Evolutionary conservation across 768 basidiomycete genomes (phyloP), one percentile per base, ranked within the genome.

Genomic region (Trametopsis cervina): DNA sequence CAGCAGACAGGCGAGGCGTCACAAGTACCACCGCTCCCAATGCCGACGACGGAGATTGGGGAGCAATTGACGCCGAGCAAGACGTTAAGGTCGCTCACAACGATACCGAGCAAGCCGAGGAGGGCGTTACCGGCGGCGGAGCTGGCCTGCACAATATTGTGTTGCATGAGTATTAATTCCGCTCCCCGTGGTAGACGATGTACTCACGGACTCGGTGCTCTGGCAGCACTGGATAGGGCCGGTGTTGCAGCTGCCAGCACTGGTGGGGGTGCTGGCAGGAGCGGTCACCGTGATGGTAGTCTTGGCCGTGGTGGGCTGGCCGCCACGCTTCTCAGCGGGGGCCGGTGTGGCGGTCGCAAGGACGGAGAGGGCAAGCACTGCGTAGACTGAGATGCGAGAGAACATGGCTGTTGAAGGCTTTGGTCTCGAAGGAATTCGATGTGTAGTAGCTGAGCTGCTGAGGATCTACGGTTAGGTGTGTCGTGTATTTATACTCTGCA

Each of bases 1-100:
- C 60, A 61, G 54, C 60, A 61, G 40, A 61, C 54, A 21, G 53
- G 33, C 1, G 26, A 5, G 11, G 40, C 21, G 7, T 21, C 18
- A 52, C 59, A 60, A 9, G 21, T 18, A 12, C 13, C 23, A 44
- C 51, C 51, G 20, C 46, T 37, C 3, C 29, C 46, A 4, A 49
- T 42, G 12, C 54, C 58, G 22, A 59, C 36, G 42, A 56, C 44
- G 21, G 20, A 40, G 50, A 63, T 58, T 18, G 60, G 60, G 17
- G 42, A 47, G 55, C 61, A 63, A 36, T 37, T 26, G 35, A 59
- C 4, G 15, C 58, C 61, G 29, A 61, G 22, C 10, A 53, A 20
- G 26, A 33, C 58, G 22, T 54, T 52, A 22, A 57, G 27, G 27
- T 23, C 48, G 4, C 44, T 18, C 10, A 57, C 22, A 18, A 51